A percentile compares a stretch with the other conserved stretches of the same genome.
These are phyloP conservation scores for Alternaria arbusti DNA, from an alignment of 2,329 filamentous ascomycete species.

Conservation along the genomic window DNA sequence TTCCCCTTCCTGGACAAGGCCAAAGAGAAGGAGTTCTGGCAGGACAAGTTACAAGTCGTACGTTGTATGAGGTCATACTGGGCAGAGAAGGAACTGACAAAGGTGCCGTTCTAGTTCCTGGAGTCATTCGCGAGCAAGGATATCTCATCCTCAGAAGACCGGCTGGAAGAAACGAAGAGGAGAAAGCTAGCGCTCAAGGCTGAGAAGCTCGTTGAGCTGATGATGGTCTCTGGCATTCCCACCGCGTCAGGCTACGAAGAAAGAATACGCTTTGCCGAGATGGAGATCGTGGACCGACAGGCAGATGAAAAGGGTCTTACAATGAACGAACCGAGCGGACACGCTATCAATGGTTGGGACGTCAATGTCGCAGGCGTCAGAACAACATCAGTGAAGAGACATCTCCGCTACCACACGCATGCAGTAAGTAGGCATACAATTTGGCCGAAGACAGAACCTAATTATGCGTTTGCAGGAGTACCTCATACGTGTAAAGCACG, in stretches of 20 bases:
- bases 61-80: constrained; percentile 48
- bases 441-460: not conserved
- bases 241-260: constrained; percentile 98
- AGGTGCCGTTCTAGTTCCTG: constrained; percentile 69
- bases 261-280: constrained; percentile 92
- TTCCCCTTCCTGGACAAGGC: constrained; percentile 98
- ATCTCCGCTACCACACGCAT: constrained; percentile 88
- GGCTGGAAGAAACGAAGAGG: constrained; percentile 94
- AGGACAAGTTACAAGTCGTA: constrained; percentile 94
- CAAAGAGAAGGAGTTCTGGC: constrained; percentile 99
- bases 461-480: constrained; percentile 70
- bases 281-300: constrained; percentile 93
- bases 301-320: constrained; percentile 90
- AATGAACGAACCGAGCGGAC: constrained; percentile 85
- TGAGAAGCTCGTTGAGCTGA: constrained; percentile 94
- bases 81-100: constrained; percentile 23
- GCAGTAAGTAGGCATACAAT: constrained; percentile 65
- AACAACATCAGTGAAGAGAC: constrained; percentile 80
- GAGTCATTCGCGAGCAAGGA: constrained; percentile 97
- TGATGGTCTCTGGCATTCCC: constrained; percentile 98
- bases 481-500: constrained; percentile 81
- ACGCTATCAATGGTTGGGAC: constrained; percentile 95
- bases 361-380: constrained; percentile 92
- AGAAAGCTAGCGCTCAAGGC: constrained; percentile 91
- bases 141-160: constrained; percentile 95